Evolutionary conservation across 1,139 yeast species (phyloP).

Genomic region (Taphrina confusa): DNA sequence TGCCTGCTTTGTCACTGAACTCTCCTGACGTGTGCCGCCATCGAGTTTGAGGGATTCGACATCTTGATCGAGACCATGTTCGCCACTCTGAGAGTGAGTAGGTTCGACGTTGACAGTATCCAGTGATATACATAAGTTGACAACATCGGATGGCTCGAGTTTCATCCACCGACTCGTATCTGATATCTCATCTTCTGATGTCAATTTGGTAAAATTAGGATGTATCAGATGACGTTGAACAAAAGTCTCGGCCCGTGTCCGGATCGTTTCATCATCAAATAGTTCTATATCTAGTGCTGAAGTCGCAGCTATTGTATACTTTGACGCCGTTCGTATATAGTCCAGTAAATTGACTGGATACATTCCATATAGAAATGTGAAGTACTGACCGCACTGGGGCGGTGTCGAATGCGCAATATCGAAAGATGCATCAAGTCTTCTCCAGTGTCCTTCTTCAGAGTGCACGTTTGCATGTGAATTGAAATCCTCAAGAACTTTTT

Average conservation of each 20-base stretch:
- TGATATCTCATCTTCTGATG: constrained; percentile 51
- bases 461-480: constrained; percentile 7
- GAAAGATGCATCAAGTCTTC: constrained; percentile 34
- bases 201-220: constrained; percentile 52
- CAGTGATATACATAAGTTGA: constrained; percentile 46
- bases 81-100: not conserved
- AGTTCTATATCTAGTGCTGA: constrained; percentile 45
- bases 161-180: constrained; percentile 46
- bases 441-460: constrained; percentile 35
- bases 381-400: constrained; percentile 44
- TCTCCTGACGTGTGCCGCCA: too few relatives aligned
- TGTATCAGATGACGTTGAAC: constrained; percentile 52
- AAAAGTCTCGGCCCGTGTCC: constrained; percentile 43
- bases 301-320: constrained; percentile 42
- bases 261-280: constrained; percentile 45
- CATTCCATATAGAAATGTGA: constrained; percentile 60
- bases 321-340: constrained; percentile 53
- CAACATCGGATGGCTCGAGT: constrained; percentile 45
- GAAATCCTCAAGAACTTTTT: constrained; percentile 11
- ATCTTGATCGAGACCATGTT: not conserved
- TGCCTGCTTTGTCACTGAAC: too few relatives aligned
- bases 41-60: constrained; percentile 2
- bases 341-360: constrained; percentile 57
- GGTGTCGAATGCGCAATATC: constrained; percentile 35
- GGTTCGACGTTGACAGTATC: constrained; percentile 37